Percentiles rank a stretch among this genome's conserved stretches.
Conservation (phyloP, 495 filamentous ascomycete species). For the Aspergillus asperescens region DNA sequence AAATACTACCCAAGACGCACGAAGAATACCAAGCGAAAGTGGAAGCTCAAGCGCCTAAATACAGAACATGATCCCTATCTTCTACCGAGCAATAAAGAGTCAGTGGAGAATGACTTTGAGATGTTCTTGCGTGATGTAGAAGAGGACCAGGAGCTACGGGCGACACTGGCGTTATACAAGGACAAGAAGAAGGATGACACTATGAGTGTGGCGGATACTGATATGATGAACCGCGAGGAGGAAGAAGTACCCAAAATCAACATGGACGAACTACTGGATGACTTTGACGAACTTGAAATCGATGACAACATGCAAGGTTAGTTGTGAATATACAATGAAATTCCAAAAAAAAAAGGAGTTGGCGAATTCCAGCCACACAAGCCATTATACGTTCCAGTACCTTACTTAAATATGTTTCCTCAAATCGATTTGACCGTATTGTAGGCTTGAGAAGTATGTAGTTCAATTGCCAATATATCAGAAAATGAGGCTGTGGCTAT, state of each 20-base stretch:
- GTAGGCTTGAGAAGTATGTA: no score
- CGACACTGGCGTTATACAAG: conserved; percentile 84
- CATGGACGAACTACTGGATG: conserved; percentile 82
- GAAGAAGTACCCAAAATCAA: conserved; percentile 68
- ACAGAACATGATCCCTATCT: conserved; percentile 66
- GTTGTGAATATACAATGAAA: conserved; percentile 6
- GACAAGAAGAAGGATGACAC: conserved; percentile 40
- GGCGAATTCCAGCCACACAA: background rate
- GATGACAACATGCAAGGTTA: conserved; percentile 36
- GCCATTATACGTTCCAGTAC: no score
- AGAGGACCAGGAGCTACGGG: conserved; percentile 82
- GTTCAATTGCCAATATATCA: no score
- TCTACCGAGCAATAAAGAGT: conserved; percentile 54
- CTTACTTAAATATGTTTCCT: no score
- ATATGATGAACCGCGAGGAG: conserved; percentile 64
- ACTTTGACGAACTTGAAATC: conserved; percentile 78
- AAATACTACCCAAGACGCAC: conserved; percentile 85
- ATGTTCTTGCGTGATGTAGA: conserved; percentile 96
- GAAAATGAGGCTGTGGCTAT: no score
- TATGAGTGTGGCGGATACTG: conserved; percentile 22
- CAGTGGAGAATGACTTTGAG: conserved; percentile 88
- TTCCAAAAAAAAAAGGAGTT: background rate
- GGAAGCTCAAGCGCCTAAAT: conserved; percentile 91
- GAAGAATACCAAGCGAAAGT: conserved; percentile 80
- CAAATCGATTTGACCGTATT: no score